Evolutionary conservation across 495 filamentous ascomycete species (phyloP).

Genomic region (Penicillium steckii): DNA sequence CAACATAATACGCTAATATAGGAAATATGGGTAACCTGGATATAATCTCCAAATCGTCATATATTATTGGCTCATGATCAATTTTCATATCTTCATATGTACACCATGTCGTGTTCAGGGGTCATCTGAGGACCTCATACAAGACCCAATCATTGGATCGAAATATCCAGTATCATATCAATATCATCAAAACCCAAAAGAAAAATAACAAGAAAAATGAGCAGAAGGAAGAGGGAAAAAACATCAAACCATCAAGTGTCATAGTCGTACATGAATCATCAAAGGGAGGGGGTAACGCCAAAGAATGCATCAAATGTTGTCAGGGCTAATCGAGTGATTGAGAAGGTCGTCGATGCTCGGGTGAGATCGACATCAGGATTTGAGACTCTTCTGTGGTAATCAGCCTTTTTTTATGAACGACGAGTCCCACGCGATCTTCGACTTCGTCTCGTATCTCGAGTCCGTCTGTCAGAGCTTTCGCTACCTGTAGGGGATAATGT

Average conservation of each 20-base stretch:
- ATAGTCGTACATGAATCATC: slow-evolving; percentile 36
- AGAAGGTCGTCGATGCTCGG: neutral
- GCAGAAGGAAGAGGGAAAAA: neutral
- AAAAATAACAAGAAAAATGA: slow-evolving; percentile 1
- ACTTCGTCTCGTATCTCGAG: slow-evolving; percentile 44
- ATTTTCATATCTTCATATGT: slow-evolving; percentile 27
- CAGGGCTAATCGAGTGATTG: neutral
- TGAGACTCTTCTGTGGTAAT: no score
- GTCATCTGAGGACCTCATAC: slow-evolving; percentile 5
- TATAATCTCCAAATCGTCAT: neutral
- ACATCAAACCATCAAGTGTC: slow-evolving; percentile 19
- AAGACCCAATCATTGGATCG: slow-evolving; percentile 9
- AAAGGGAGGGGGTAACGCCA: slow-evolving; percentile 21
- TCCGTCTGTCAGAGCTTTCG: slow-evolving; percentile 51
- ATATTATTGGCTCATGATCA: neutral
- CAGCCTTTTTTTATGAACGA: slow-evolving; percentile 20
- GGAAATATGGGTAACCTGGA: neutral
- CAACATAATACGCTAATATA: neutral
- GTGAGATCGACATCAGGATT: neutral
- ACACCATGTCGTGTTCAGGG: slow-evolving; percentile 21
- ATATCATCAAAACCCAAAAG: slow-evolving; percentile 10
- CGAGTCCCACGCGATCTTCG: slow-evolving; percentile 36
- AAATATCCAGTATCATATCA: slow-evolving; percentile 12
- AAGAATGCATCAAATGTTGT: slow-evolving; percentile 27
- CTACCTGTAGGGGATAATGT: slow-evolving; percentile 33